Percentiles rank a stretch among this genome's conserved stretches.
phyloP scores from a whole-genome alignment of 2,329 filamentous ascomycete species.

The Diaporthe longicolla region DNA sequence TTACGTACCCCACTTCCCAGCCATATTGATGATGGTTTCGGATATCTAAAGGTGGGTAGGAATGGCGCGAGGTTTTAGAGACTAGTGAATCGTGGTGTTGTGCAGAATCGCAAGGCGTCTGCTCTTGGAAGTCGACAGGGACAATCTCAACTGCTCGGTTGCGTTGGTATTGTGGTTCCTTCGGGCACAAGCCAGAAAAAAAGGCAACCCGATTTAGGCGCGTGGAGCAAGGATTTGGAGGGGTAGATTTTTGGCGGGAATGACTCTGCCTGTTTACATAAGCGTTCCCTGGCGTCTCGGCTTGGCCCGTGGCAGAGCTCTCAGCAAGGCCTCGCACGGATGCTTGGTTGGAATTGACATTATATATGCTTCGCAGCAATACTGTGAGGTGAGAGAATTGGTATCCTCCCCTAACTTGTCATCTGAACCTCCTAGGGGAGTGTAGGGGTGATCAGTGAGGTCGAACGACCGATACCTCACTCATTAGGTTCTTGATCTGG shows the following conservation, averaged over 20 bases:
- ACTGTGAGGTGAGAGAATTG: no score
- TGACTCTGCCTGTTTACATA: conserved; percentile 22
- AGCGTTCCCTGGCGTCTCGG: neutral
- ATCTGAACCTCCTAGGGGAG: no score
- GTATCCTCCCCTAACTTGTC: no score
- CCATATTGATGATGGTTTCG: conserved; percentile 30
- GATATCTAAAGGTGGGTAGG: neutral
- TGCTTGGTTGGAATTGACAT: no score
- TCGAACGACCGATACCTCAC: no score
- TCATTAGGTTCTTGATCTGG: no score
- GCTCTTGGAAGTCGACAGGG: neutral
- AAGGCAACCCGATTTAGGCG: conserved; percentile 32
- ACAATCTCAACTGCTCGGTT: conserved; percentile 34
- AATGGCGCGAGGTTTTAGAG: neutral
- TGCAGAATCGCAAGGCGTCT: neutral
- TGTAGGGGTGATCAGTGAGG: no score
- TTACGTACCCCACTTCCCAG: conserved; percentile 43
- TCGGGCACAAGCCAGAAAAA: conserved; percentile 33
- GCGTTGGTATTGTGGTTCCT: conserved; percentile 33
- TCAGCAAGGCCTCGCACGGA: no score
- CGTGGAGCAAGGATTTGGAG: conserved; percentile 30
- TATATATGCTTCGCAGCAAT: no score
- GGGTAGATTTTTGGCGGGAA: conserved; percentile 31
- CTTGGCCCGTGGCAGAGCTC: neutral
- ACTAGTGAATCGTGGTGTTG: neutral